Evolutionary conservation across 2,329 filamentous ascomycete species (phyloP), one percentile per base, ranked within the genome.

Genomic region (Aspergillus chevalieri): DNA sequence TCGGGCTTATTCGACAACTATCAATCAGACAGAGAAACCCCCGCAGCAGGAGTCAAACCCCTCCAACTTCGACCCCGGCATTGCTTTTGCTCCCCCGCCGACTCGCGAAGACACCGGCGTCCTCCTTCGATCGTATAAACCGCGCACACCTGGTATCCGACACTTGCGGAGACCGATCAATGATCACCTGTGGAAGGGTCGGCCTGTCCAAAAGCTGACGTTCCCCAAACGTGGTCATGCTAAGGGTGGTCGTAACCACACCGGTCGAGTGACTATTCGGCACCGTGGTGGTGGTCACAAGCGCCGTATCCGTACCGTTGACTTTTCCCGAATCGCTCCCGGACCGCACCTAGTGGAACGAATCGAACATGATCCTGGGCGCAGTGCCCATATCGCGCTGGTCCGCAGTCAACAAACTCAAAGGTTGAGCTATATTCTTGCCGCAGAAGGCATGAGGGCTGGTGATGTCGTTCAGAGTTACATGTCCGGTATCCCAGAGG

Each of bases 401-500:
- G 65, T 96, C 44, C 90, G 83, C 45, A 84, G 87, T 61, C 76
- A 89, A 56, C 79, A 82, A 44, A 92, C 86, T 0, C 81, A 83
- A 10, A 80, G 79, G 57, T 85, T 93, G 73, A 89, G 85, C 57
- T 98, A 98, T 70, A 95, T 98, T 56, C 78, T 98, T 51, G 93
- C 93, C n/a, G 83, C 93, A 0, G 93, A 98, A 60, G 93, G 93
- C 9, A 86, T 96, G 82, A 80, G 92, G 54, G 88, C 87, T 4
- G 94, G 94, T 36, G 93, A 98, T 67, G 78, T 87, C 21, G 85
- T 98, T 14, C 86, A 97, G 74, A 96, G 90, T 71, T 98, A 93
- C 73, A 84, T 90, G 57, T 75, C 85, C 6, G 94, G 93, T 57
- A 93, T 98, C 52, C 93, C 94, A 1, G 78, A 87, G 55, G 86